Base-by-base conservation (phyloP, 176 grass and related monocot species). In the Oryza meyeriana region DNA sequence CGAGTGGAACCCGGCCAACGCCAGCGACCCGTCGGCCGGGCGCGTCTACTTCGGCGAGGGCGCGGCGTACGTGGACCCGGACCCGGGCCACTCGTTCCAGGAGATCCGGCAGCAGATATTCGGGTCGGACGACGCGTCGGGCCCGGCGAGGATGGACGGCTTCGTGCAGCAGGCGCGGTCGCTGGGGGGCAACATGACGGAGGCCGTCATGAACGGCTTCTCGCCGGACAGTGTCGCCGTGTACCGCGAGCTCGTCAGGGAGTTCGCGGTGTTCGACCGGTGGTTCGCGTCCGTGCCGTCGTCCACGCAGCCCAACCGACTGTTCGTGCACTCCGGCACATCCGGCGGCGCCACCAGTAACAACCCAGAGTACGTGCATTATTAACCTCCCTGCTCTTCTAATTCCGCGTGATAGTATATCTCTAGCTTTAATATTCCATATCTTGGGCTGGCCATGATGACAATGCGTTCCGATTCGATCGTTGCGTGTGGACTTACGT, bases 61-160 rank as follows among this genome's bases (percentile, higher is more conserved):
- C 27, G 93, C 96, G 9, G 85, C 90, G 69, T 99, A 77, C 72
- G 93, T 99, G 64, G 93, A 99, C 88, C 96, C 96, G 65, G 96
- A 99, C 77, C 96, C 96, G 66, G 96, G 96, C 9, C 96, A 99
- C 87, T 99, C 96, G 57, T 99, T 85, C 85, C 93, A 95, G 90
- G 96, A 90, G 61, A 99, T 99, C 84, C 89, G 93, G 31, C 88
- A 99, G 82, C 96, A 99, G 87, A 57, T 99, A 1, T 99, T 95
- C 84, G 96, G 96, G 4, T 95, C 93, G 2, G 90, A 93, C 76
- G 87, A 95, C 87, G 82, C 93, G 0, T 66, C 90, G 0, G 78
- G 78, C 0, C 84, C 82, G 9, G n/a, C 96, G 0, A 75, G 1
- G 69, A 99, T 99, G 96, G 64, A 87, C 76, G 96, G 96, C 9